Conservation (phyloP, 257 asterid genomes). For the Haberlea rhodopensis region DNA sequence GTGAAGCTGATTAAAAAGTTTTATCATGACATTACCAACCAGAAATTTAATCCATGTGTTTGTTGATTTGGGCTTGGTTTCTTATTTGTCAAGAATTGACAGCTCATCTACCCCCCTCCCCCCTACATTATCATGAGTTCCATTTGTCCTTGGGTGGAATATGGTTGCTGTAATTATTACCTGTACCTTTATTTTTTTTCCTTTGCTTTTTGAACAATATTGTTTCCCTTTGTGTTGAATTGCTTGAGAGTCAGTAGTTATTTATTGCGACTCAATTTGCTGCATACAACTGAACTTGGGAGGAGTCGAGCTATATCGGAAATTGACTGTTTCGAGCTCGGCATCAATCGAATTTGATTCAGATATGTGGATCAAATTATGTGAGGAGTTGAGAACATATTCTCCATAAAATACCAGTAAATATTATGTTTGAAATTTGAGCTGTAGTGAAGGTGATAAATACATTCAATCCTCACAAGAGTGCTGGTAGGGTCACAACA, state of each 20-base stretch:
- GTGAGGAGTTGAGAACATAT: constrained; percentile 21
- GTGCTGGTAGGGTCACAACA: constrained; percentile 29
- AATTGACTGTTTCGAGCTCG: background rate
- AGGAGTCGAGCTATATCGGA: background rate
- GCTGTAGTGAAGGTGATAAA: constrained; percentile 39
- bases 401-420: constrained; percentile 17
- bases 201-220: constrained; percentile 38
- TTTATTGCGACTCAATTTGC: background rate
- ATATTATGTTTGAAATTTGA: constrained; percentile 10
- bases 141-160: constrained; percentile 44
- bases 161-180: constrained; percentile 55
- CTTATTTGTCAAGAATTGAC: constrained; percentile 36
- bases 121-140: constrained; percentile 30
- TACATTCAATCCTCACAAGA: constrained; percentile 38
- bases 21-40: constrained; percentile 1
- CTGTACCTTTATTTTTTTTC: constrained; percentile 36
- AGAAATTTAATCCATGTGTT: constrained; percentile 26
- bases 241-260: constrained; percentile 22
- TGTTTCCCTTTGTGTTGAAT: background rate
- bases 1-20: constrained; percentile 30
- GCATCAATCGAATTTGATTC: background rate
- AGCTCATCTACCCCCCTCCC: constrained; percentile 28
- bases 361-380: background rate
- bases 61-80: constrained; percentile 36
- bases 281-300: background rate